phyloP scores from a whole-genome alignment of 805 yeast species.

The Nakazawaea ernobii region DNA sequence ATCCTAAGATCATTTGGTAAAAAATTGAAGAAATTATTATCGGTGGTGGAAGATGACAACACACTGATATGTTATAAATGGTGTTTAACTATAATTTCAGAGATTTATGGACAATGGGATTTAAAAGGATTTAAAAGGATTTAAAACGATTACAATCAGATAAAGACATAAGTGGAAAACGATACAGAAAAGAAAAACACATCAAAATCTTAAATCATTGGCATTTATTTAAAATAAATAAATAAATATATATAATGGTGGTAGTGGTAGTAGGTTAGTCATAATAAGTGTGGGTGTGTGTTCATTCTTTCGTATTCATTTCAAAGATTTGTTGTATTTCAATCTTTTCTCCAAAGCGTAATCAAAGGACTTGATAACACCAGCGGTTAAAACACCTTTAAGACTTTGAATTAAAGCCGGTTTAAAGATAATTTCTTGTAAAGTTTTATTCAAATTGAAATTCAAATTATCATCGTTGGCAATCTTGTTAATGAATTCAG shows the following conservation, averaged over 20 bases:
- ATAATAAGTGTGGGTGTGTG: too few relatives aligned
- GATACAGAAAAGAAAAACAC: too few relatives aligned
- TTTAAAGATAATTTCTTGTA: conserved; percentile 52
- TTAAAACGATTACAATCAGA: too few relatives aligned
- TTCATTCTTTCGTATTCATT: too few relatives aligned
- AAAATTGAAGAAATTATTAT: conserved; percentile 21
- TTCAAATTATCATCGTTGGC: conserved; percentile 36
- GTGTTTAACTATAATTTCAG: conserved; percentile 16
- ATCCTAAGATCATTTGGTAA: conserved; percentile 35
- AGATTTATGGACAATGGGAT: conserved; percentile 21
- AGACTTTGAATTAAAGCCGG: conserved; percentile 74
- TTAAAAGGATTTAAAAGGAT: too few relatives aligned
- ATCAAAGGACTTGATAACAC: conserved; percentile 58
- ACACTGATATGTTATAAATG: conserved; percentile 2
- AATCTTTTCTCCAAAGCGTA: conserved; percentile 71
- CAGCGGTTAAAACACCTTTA: conserved; percentile 88
- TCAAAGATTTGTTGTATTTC: conserved; percentile 21
- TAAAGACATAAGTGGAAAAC: too few relatives aligned
- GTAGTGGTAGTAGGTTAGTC: too few relatives aligned
- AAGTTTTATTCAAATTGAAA: conserved; percentile 29
- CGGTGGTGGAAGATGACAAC: conserved; percentile 1
- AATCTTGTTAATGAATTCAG: conserved; percentile 33
- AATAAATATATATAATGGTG: too few relatives aligned
- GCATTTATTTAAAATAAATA: too few relatives aligned
- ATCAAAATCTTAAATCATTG: too few relatives aligned